Evolutionary conservation across 176 grass and related monocot species (phyloP).

Genomic region (Triticum timopheevii): DNA sequence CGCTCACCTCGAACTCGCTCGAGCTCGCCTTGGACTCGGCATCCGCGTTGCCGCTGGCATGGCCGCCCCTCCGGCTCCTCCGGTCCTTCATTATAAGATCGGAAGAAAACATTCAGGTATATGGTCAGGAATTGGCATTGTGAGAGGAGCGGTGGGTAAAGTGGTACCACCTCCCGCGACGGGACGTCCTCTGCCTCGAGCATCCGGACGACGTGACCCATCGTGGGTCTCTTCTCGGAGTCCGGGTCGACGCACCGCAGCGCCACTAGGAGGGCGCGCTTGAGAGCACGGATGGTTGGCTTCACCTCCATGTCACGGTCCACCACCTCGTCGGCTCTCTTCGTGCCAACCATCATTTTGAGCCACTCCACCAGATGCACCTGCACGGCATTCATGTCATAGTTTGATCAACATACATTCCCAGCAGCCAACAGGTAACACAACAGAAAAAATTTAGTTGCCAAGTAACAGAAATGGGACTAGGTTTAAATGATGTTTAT

Average conservation of each 20-base stretch:
- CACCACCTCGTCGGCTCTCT: constrained; percentile 62
- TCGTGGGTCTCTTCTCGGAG: constrained; percentile 63
- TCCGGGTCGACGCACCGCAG: constrained; percentile 64
- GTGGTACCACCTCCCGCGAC: constrained; percentile 44
- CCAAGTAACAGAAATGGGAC: background rate
- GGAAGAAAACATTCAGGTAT: background rate
- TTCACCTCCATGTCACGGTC: constrained; percentile 63
- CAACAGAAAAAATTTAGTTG: background rate
- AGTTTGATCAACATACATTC: background rate
- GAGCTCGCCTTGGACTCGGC: constrained; percentile 57
- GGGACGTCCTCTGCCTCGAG: constrained; percentile 72
- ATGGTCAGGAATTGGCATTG: background rate
- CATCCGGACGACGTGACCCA: constrained; percentile 72
- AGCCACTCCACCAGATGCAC: constrained; percentile 82
- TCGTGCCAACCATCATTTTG: constrained; percentile 68
- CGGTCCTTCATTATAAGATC: constrained; percentile 40
- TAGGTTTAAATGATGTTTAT: background rate
- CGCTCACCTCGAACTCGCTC: constrained; percentile 37
- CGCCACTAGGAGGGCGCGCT: constrained; percentile 65
- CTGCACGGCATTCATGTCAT: constrained; percentile 24
- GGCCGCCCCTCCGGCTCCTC: constrained; percentile 50
- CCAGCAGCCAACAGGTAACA: background rate
- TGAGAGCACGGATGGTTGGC: constrained; percentile 59
- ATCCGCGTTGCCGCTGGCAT: constrained; percentile 21
- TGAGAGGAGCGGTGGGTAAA: background rate